Base-by-base conservation (phyloP, 129 eudicot genomes). In the Flaveria brownii region DNA sequence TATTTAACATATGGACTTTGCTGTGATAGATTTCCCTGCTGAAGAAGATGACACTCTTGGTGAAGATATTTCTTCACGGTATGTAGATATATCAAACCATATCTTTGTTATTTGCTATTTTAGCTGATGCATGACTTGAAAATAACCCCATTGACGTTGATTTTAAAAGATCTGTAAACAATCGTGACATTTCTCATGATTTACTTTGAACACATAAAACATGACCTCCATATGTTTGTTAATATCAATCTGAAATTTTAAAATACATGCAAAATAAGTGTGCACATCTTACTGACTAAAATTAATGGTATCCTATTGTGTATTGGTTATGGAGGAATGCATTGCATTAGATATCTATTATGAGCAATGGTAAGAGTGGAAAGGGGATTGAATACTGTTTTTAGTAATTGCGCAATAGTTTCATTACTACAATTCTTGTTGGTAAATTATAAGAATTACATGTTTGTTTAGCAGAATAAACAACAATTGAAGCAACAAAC, bases 1-100 rank as follows among this genome's bases (percentile, higher is more conserved):
- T 70, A 26, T 51, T 10, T 23, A 64, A 66, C 42, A 49, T 73
- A 61, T 42, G 17, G 45, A 59, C 68, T 69, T 61, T n/a, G 77
- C 23, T 56, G 66, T 62, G 3, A 50, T 78, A 84, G 91, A 85
- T 20, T 82, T 86, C 14, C 82, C 82, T 77, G 78, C 41, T 52
- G 97, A 91, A 69, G 97, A 88, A 63, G 93, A 85, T 25, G 90
- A 67, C 74, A 79, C 84, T 56, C 76, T 75, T 7, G 92, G 89
- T 74, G 97, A 89, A 47, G 96, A 92, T 84, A 80, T 87, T 33
- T 87, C 96, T 75, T 88, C 97, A 70, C 83, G 92, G 97, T 92
- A 85, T 74, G 83, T 71, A 39, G 23, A 25, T 73, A 69, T 66
- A 59, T 14, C 11, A 36, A 33, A 5, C 11, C 36, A 43, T 54